Conservation (phyloP, 2,329 filamentous ascomycete genomes). For the Periconia macrospinosa region DNA sequence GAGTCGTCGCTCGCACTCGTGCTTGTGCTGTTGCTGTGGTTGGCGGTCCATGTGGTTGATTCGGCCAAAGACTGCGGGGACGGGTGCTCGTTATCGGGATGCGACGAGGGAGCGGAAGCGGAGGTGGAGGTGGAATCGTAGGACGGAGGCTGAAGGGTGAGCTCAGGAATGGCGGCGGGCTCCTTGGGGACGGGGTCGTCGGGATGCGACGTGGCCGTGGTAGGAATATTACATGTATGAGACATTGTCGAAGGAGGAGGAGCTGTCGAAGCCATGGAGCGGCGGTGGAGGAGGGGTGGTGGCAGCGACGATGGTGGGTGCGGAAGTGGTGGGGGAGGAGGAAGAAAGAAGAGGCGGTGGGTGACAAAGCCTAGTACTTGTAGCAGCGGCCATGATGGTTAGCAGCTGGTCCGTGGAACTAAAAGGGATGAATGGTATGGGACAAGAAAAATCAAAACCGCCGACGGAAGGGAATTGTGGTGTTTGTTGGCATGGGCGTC, state of each 20-base stretch:
- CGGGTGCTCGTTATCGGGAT: constrained; percentile 24
- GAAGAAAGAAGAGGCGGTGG: constrained; percentile 11
- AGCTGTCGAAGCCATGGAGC: constrained; percentile 24
- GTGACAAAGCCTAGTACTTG: constrained; percentile 25
- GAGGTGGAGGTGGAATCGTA: not conserved
- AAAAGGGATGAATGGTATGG: not conserved
- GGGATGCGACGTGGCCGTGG: constrained; percentile 48
- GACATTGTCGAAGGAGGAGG: constrained; percentile 14
- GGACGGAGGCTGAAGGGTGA: constrained; percentile 20
- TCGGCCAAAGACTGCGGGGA: constrained; percentile 47
- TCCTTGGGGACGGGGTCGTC: constrained; percentile 50
- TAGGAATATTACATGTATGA: constrained; percentile 44
- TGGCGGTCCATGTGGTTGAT: constrained; percentile 38
- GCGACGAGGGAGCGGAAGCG: constrained; percentile 19
- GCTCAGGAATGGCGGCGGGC: constrained; percentile 39
- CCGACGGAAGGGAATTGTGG: constrained; percentile 3
- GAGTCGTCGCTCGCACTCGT: constrained; percentile 39
- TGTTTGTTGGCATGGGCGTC: not conserved
- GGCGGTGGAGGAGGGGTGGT: constrained; percentile 12
- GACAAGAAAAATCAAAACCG: not conserved
- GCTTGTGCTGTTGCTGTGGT: constrained; percentile 31
- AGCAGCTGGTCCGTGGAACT: constrained; percentile 2
- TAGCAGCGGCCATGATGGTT: constrained; percentile 28
- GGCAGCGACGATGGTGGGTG: too few relatives aligned
- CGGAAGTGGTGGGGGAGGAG: constrained; percentile 6